Base-by-base conservation (phyloP, 345 rosid species). In the Gossypium thurberi region DNA sequence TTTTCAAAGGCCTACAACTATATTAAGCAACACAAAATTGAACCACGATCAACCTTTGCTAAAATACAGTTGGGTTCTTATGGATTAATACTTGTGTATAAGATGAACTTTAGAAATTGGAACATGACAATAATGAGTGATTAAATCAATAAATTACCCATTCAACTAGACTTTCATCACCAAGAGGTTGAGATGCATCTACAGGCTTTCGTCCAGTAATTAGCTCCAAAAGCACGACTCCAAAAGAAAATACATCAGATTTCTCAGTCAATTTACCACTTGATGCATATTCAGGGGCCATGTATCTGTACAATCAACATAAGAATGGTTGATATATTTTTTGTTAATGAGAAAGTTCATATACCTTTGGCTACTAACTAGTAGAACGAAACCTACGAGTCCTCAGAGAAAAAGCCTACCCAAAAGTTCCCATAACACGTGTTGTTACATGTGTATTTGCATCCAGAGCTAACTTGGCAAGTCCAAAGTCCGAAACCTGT, bases 251-350 rank as follows among this genome's bases (percentile, higher is more conserved):
- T 1, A 94, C 96, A 73, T 94, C 98, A 62, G 98, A 94, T 82
- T 94, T 92, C 80, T 94, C 98, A 0, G 98, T 92, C 81, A 94
- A 79, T 82, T 92, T 94, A 25, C 99, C 99, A 76, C 96, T 94
- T 74, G 93, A 83, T 83, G 97, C 99, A 87, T 94, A 94, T 80
- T 94, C 99, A 70, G 97, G 98, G 80, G 99, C 99, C 94, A 94
- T 82, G 79, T 94, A 94, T 78, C 99, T 94, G 88, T 65, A 78
- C 60, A 48, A 71, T 73, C 61, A 79, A 37, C 8, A 7, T 20
- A 62, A 64, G 75, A 2, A 47, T 73, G 59, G 58, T 64, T 44
- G 52, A 53, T 64, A 42, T 63, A 23, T 55, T 0, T 33, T 8
- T 71, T 15, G 21, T 58, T 17, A 23, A 60, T 10, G 47, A 60